Conservation (phyloP, 23 red algal genomes). For the Gracilaria gracilis region DNA sequence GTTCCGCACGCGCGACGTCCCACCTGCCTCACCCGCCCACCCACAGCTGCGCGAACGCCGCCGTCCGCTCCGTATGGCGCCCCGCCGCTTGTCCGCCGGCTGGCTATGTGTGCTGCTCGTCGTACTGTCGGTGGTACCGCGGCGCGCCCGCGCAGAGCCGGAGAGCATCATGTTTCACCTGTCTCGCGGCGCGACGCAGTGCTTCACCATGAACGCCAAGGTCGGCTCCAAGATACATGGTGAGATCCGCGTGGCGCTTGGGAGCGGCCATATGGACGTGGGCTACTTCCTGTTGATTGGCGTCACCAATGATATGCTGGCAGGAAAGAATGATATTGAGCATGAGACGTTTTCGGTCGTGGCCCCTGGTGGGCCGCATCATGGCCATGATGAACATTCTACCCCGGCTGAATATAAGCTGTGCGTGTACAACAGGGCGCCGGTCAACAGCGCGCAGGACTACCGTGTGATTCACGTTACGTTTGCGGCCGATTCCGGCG, state of each 20-base stretch:
- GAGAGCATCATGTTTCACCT: slow-evolving; percentile 51
- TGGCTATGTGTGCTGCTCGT: background rate
- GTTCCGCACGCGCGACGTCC: no score
- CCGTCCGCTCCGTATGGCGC: background rate
- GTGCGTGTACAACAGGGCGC: slow-evolving; percentile 20
- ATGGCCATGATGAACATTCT: slow-evolving; percentile 37
- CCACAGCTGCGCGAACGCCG: no score
- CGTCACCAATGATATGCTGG: slow-evolving; percentile 28
- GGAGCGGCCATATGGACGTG: slow-evolving; percentile 36
- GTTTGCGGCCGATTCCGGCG: slow-evolving; percentile 5
- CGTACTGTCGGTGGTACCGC: background rate
- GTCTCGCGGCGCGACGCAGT: slow-evolving; percentile 41
- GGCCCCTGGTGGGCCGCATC: slow-evolving; percentile 36
- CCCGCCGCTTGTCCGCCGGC: no score
- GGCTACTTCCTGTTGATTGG: slow-evolving; percentile 38
- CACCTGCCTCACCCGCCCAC: no score
- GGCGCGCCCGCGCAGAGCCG: background rate
- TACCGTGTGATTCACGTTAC: slow-evolving; percentile 24
- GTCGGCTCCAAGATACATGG: slow-evolving; percentile 5
- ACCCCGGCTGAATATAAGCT: slow-evolving; percentile 55
- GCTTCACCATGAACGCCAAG: slow-evolving; percentile 41
- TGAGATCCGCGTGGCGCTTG: slow-evolving; percentile 34
- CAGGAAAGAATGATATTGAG: slow-evolving; percentile 19
- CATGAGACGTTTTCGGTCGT: slow-evolving; percentile 49
- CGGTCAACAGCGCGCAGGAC: background rate